Percentiles rank a stretch among this genome's conserved stretches.
Conservation (phyloP, 352 stramenopile species). For the Globisporangium solare region DNA sequence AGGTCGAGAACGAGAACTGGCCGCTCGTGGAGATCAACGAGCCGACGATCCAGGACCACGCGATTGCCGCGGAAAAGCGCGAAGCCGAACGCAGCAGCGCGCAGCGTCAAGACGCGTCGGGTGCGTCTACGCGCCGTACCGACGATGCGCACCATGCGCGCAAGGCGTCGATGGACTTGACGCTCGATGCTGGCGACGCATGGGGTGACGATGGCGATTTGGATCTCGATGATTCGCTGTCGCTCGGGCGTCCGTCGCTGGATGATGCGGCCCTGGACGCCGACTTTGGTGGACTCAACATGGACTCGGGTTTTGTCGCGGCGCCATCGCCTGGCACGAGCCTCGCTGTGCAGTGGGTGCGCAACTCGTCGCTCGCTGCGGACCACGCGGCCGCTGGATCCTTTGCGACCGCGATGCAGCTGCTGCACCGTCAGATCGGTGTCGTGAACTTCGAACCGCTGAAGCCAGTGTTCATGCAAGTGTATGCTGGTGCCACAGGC, state of each 20-base stretch:
- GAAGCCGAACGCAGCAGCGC: constrained; percentile 61
- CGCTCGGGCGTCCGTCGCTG: constrained; percentile 38
- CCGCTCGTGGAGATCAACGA: constrained; percentile 95
- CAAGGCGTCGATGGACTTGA: constrained; percentile 71
- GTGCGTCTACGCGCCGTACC: constrained; percentile 14
- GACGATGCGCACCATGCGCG: constrained; percentile 33
- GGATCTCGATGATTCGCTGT: constrained; percentile 76
- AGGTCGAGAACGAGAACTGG: constrained; percentile 96
- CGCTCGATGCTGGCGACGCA: constrained; percentile 66
- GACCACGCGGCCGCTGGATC: constrained; percentile 97
- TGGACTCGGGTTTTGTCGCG: constrained; percentile 81
- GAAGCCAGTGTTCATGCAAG: constrained; percentile 84
- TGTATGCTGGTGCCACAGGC: constrained; percentile 77
- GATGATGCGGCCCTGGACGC: constrained; percentile 44
- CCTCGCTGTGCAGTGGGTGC: constrained; percentile 89
- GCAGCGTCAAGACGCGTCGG: constrained; percentile 44
- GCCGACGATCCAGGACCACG: constrained; percentile 81
- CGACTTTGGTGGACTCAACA: constrained; percentile 35
- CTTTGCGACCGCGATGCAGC: constrained; percentile 95
- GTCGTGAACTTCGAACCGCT: constrained; percentile 97
- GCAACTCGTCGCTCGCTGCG: constrained; percentile 95
- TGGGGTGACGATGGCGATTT: constrained; percentile 86
- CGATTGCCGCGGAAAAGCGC: constrained; percentile 71
- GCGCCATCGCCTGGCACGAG: constrained; percentile 87
- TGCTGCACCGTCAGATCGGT: constrained; percentile 98